Evolutionary conservation across 2,329 filamentous ascomycete genomes (phyloP).

Genomic region (Chrysoporthe deuterocubensis): DNA sequence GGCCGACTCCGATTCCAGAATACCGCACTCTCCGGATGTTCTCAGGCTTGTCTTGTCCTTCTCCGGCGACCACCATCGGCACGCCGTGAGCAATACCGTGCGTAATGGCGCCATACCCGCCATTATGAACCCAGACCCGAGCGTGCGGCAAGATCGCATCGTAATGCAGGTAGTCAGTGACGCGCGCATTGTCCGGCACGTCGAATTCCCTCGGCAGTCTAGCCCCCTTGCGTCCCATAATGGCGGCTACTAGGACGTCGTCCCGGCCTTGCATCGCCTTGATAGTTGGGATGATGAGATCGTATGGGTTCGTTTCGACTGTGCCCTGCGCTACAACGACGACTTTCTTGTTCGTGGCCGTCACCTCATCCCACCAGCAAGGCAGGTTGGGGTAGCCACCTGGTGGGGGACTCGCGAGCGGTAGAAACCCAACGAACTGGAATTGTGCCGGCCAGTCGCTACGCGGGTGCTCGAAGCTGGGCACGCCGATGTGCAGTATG

Average conservation of each 20-base stretch:
- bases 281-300: conserved; percentile 45
- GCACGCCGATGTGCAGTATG: conserved; percentile 44
- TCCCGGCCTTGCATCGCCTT: conserved; percentile 35
- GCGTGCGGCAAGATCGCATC: conserved; percentile 43
- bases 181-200: conserved; percentile 38
- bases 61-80: conserved; percentile 46
- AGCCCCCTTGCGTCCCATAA: conserved; percentile 42
- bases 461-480: conserved; percentile 44
- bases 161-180: conserved; percentile 45
- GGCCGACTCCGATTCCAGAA: conserved; percentile 41
- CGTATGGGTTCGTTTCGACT: conserved; percentile 43
- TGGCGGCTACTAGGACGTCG: conserved; percentile 40
- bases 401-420: conserved; percentile 23
- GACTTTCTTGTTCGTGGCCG: conserved; percentile 36
- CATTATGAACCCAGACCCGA: conserved; percentile 46
- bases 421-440: conserved; percentile 42
- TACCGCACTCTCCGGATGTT: conserved; percentile 41
- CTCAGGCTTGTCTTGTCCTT: conserved; percentile 48
- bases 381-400: conserved; percentile 31
- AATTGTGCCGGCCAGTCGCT: conserved; percentile 42
- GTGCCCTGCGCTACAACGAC: conserved; percentile 47
- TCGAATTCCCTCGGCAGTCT: conserved; percentile 30
- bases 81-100: conserved; percentile 46
- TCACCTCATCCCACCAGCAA: conserved; percentile 42
- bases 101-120: conserved; percentile 45